phyloP scores from a whole-genome alignment of 2,329 filamentous ascomycete species.

The Botrytis galanthina region DNA sequence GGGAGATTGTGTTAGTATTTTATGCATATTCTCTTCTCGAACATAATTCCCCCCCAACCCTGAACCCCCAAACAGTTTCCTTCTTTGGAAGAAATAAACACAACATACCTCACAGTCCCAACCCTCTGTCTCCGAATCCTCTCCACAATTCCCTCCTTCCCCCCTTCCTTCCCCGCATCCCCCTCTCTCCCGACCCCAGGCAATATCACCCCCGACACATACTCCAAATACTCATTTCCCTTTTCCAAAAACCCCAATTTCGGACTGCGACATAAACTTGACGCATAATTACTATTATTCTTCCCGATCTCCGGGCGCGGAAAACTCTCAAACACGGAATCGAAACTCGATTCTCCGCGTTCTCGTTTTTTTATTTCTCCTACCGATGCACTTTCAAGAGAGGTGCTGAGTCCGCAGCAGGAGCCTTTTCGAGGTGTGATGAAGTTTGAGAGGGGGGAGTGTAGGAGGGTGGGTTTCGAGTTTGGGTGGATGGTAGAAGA shows the following conservation, averaged over 20 bases:
- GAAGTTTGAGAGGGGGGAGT: not conserved
- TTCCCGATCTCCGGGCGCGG: constrained; percentile 7
- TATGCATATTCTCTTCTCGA: not conserved
- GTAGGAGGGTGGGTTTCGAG: not conserved
- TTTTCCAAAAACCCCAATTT: not conserved
- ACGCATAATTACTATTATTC: not conserved
- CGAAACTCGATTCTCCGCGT: not conserved
- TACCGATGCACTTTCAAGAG: not conserved
- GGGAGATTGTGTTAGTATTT: not conserved
- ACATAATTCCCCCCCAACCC: too few relatives aligned
- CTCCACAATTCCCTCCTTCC: constrained; percentile 28
- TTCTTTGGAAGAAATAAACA: not conserved
- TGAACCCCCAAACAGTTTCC: not conserved
- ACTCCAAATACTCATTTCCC: constrained; percentile 17
- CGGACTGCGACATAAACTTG: not conserved
- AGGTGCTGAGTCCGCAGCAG: constrained; percentile 8
- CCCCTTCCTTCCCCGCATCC: not conserved
- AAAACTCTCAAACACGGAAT: constrained; percentile 16
- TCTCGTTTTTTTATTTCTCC: not conserved
- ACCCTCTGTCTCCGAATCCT: constrained; percentile 30
- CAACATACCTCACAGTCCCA: constrained; percentile 5
- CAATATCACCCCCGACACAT: not conserved
- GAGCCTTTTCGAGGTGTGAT: not conserved
- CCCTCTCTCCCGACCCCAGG: not conserved
- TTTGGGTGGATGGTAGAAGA: not conserved